Percentiles rank a stretch among this genome's conserved stretches.
phyloP scores from a whole-genome alignment of 2,329 filamentous ascomycete genomes.

The Atkinsonella texensis region DNA sequence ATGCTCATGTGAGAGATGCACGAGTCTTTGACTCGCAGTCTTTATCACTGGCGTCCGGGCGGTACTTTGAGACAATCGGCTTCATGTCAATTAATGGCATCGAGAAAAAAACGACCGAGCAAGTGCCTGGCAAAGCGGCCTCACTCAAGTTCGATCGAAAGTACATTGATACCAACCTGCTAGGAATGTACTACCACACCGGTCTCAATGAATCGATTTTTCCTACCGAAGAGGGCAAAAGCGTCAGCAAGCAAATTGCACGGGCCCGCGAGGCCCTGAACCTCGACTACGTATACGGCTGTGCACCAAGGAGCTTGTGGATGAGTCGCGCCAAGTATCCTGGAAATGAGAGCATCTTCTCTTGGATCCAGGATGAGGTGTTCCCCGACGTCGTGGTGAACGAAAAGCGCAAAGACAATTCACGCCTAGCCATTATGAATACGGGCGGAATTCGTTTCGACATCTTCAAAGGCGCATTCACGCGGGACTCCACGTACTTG shows the following conservation, averaged over 20 bases:
- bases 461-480: slow-evolving; percentile 86
- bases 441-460: slow-evolving; percentile 91
- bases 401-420: slow-evolving; percentile 42
- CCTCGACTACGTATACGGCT: slow-evolving; percentile 69
- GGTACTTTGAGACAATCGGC: slow-evolving; percentile 91
- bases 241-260: slow-evolving; percentile 58
- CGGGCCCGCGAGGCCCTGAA: slow-evolving; percentile 56
- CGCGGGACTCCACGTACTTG: slow-evolving; percentile 73
- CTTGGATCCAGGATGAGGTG: slow-evolving; percentile 65
- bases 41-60: slow-evolving; percentile 71
- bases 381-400: slow-evolving; percentile 55
- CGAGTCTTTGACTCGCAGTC: slow-evolving; percentile 66
- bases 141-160: slow-evolving; percentile 55
- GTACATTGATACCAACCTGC: slow-evolving; percentile 92
- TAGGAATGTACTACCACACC: slow-evolving; percentile 72
- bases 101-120: slow-evolving; percentile 18
- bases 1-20: slow-evolving; percentile 80
- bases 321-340: slow-evolving; percentile 69
- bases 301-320: slow-evolving; percentile 71
- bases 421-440: slow-evolving; percentile 68
- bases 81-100: slow-evolving; percentile 77
- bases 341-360: slow-evolving; percentile 62
- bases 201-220: slow-evolving; percentile 61
- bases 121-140: slow-evolving; percentile 19
- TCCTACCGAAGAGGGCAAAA: slow-evolving; percentile 59